Evolutionary conservation across 2,329 filamentous ascomycete genomes (phyloP), one percentile per base, ranked within the genome.

Genomic region (Tympanopsis confertula): DNA sequence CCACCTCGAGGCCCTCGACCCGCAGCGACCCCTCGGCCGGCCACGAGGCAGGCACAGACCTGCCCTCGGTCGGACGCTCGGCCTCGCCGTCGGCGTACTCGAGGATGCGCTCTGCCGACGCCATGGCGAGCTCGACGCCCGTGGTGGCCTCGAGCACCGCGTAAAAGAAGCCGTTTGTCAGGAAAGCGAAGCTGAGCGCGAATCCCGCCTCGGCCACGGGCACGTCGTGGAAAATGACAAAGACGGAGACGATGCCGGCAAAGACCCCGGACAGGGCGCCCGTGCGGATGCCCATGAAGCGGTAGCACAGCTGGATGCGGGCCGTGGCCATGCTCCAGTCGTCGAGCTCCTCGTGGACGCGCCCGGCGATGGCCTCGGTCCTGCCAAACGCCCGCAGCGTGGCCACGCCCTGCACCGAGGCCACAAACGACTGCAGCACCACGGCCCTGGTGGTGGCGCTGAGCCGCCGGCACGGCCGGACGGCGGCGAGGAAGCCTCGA

Each of bases 311-410:
- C 71, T 74, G 82, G 37, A 82, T 60, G 47, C 84, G 71, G 65
- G 75, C 82, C 20, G 71, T 76, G 1, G 81, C 70, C 5, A 71
- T 68, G 20, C 69, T 68, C 59, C 82, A 83, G 28, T 69, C 67
- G 51, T 89, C 84, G 14, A 89, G 72, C 45, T 71, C 72, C 35
- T 55, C 53, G 51, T 80, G 79, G 78, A 89, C 87, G 39, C 74
- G 69, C 10, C 77, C 65, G 35, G 83, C 63, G 45, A 86, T 89
- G 1, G 68, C 66, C 15, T 74, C 65, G 0, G 66, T 62, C 60
- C 85, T 86, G 44, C 76, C 75, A 46, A 84, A 89, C 0, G 81
- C 80, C 12, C 85, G 74, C 38, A 91, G 85, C 0, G 84, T 88
- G 1, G 74, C 66, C 14, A 91, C 73, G 4, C 85, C 85, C 0